A percentile compares a stretch with the other conserved stretches of the same genome.
Conservation (phyloP, 495 filamentous ascomycete species). For the Bathelium albidoporum region DNA sequence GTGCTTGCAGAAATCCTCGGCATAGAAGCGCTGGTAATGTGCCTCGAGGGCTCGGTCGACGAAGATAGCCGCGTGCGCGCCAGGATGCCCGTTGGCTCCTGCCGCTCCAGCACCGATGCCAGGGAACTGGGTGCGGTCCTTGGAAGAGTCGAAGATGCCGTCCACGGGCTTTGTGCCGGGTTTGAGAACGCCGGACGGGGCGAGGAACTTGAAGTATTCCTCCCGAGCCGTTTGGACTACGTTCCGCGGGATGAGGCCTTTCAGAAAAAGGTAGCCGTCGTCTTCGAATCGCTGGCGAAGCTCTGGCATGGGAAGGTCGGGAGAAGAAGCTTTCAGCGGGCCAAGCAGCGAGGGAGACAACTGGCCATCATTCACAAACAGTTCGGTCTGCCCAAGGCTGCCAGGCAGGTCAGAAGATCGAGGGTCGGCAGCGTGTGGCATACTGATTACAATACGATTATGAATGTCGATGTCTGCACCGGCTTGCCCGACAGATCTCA, state of each 20-base stretch:
- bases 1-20: constrained; percentile 46
- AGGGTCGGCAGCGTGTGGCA: neutral
- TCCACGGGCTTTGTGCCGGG: constrained; percentile 29
- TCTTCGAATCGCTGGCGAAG: constrained; percentile 42
- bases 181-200: constrained; percentile 47
- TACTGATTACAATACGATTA: neutral
- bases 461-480: neutral
- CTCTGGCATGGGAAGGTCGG: constrained; percentile 32
- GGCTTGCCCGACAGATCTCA: too few species aligned
- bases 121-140: constrained; percentile 40
- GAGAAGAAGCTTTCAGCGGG: constrained; percentile 31
- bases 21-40: constrained; percentile 48
- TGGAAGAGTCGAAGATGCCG: constrained; percentile 41
- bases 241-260: constrained; percentile 45
- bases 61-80: constrained; percentile 36
- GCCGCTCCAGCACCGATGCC: constrained; percentile 47
- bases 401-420: neutral
- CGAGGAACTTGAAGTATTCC: constrained; percentile 47
- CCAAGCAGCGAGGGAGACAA: constrained; percentile 39
- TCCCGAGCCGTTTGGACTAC: constrained; percentile 47
- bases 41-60: constrained; percentile 47
- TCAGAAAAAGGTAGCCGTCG: constrained; percentile 53
- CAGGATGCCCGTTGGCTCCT: constrained; percentile 41
- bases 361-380: constrained; percentile 44
- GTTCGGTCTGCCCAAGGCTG: neutral